Evolutionary conservation across 441 rosid genomes (phyloP), one percentile per base, ranked within the genome.

Genomic region (Kokia cookei): DNA sequence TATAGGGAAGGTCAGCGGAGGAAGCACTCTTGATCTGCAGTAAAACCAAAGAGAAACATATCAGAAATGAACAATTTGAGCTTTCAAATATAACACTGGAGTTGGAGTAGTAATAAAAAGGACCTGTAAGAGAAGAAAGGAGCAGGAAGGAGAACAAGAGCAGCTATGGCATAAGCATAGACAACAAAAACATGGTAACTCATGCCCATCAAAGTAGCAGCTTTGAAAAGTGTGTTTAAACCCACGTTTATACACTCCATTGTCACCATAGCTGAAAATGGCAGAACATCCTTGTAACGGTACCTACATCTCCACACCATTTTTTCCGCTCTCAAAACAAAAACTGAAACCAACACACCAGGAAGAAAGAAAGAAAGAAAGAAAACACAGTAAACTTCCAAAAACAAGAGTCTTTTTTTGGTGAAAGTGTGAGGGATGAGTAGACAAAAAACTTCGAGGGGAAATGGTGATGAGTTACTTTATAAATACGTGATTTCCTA

Each of bases 121-220:
- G 40, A 60, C 65, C 65, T 60, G 65, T 14, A 63, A 60, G 89
- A 85, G 80, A 89, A 65, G 75, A 86, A 89, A n/a, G 80, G 84
- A 12, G 90, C 81, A 76, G 92, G 93, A 14, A 86, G 84, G 58
- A 87, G 92, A 80, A 83, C 81, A 69, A 89, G 84, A 81, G 92
- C 84, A 76, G 92, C 90, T 12, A 89, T 74, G 69, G 80, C 88
- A 57, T 84, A 85, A 74, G 86, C 77, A 73, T 91, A 91, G 64
- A 89, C 89, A 17, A 86, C 24, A 37, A 89, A 91, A 73, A 84
- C 89, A 73, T 86, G 84, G 66, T 83, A 80, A 76, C 76, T 89
- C 96, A 91, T 84, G 77, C 93, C 92, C 74, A 73, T 74, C 62
- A 80, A 72, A 43, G 92, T 84, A 2, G 92, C 92, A 65, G 96